These are phyloP conservation scores for Pholiota adiposa DNA, from an alignment of 1,284 basidiomycete genomes.

Conservation along the genomic window DNA sequence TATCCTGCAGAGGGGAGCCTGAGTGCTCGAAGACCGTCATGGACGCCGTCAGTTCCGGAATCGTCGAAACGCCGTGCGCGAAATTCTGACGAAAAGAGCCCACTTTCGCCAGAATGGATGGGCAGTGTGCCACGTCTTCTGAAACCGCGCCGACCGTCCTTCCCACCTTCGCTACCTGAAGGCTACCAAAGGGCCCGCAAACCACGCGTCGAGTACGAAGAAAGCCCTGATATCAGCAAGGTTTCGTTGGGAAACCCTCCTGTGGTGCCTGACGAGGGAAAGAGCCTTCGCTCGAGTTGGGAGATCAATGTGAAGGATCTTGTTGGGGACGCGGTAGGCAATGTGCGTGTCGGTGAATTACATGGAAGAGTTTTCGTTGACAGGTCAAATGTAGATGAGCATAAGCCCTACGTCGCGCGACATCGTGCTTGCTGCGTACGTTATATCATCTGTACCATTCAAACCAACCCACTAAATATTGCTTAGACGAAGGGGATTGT, in stretches of 20 bases:
- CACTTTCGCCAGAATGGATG: constrained; percentile 13
- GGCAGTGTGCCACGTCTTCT: constrained; percentile 15
- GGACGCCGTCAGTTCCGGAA: constrained; percentile 31
- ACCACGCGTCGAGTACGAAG: constrained; percentile 22
- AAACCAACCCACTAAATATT: constrained; percentile 7
- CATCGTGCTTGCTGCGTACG: constrained; percentile 80
- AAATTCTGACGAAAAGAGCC: constrained; percentile 14
- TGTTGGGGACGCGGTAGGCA: constrained; percentile 82
- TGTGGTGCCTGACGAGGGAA: constrained; percentile 53
- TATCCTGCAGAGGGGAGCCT: background rate
- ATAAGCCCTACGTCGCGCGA: constrained; percentile 81
- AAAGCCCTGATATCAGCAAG: constrained; percentile 13
- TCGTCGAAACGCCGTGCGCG: constrained; percentile 18
- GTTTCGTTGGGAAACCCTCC: background rate
- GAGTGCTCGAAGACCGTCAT: constrained; percentile 29
- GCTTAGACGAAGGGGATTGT: constrained; percentile 86
- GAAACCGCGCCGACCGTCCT: constrained; percentile 20
- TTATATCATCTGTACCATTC: constrained; percentile 12
- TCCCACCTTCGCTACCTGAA: constrained; percentile 22
- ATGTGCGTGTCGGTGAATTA: constrained; percentile 52
- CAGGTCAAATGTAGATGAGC: constrained; percentile 62
- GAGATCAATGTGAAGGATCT: constrained; percentile 79
- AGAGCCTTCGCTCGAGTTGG: constrained; percentile 58
- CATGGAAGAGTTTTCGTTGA: background rate
- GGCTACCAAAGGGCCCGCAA: constrained; percentile 18